Evolutionary conservation across 805 yeast species (phyloP), one percentile per base, ranked within the genome.

Genomic region (Candida taoyuanica): DNA sequence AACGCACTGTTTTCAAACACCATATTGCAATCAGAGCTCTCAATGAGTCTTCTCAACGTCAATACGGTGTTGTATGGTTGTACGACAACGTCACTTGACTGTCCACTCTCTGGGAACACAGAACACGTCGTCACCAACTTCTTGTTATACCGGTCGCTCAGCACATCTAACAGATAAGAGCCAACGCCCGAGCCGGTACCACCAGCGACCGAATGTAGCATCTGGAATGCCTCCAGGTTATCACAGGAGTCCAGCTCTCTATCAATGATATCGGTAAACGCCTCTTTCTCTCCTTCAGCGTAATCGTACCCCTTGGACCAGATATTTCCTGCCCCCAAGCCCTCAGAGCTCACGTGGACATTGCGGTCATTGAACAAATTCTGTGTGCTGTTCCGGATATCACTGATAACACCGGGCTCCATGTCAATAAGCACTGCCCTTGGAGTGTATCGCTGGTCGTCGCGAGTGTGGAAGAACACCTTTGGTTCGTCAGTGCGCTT

Each of bases 161-260:
- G 60, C 13, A 78, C 67, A 58, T 93, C 97, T 27, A 93, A 62
- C 31, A 93, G 50, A 40, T 74, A 74, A 0, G 95, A 85, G 1
- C 98, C 98, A 26, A 88, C 76, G 3, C 99, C 98, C 0, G 96
- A 85, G 0, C 99, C 99, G 0, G 98, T 93, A 28, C 99, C 99
- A 26, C 99, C 99, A 0, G 97, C 98, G 5, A 93, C 95, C 4
- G 96, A 84, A 62, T 93, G 98, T 36, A 89, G 60, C 47, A 93
- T 64, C 66, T 88, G 95, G 59, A 93, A 93, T 5, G 94, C 95
- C 47, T 89, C 93, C 37, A 88, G 65, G 39, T 82, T 82, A 46
- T 94, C 98, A 48, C 95, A 81, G 23, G 84, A 80, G 55, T 93
- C 99, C 29, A 88, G 71, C 52, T 93, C 97, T 39, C 93, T 72